Evolutionary conservation across 495 filamentous ascomycete species (phyloP), one percentile per base, ranked within the genome.

Genomic region (Sabuloglossum arenarium): DNA sequence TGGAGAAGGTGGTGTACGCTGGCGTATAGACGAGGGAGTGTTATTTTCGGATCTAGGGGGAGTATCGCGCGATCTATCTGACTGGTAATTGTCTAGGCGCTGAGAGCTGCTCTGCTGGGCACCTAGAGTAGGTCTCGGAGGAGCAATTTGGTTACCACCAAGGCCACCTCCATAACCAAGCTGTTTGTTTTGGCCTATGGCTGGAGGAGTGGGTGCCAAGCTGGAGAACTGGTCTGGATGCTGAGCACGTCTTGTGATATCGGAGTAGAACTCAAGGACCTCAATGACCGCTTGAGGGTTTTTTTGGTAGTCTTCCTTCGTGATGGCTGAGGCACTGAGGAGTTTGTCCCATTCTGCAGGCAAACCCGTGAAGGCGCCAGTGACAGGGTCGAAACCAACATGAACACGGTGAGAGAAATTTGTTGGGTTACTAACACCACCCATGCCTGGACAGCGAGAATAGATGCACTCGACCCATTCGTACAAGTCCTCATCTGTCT

Each of bases 391-490:
- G 67, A 98, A 98, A 43, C 90, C 93, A 61, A 98, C 91, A 66
- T 98, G 91, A 31, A 98, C 87, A 19, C 88, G 82, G 66, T 98
- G 91, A 23, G 82, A 85, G 68, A 98, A 97, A 68, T 95, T 94
- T 55, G 93, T 95, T 3, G 91, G 91, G 67, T 95, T 95, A 70
- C 89, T 95, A 9, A 98, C 93, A 58, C 91, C 91, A 49, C 91
- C 88, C 87, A 95, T 94, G 50, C 87, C 90, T 1, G 91, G 91
- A 65, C 88, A 96, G 58, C 91, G 82, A 58, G 87, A 86, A 65
- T 95, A 96, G 59, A 98, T 91, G 66, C 85, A 84, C 66, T 98
- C 91, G 57, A 95, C 94, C 91, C 91, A 98, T 54, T 93, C 87
- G 65, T 98, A 98, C 34, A 96, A 79, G 60, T 98, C 91, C 61